Evolutionary conservation across 2,329 filamentous ascomycete species (phyloP).

Genomic region (Fusarium albidum): DNA sequence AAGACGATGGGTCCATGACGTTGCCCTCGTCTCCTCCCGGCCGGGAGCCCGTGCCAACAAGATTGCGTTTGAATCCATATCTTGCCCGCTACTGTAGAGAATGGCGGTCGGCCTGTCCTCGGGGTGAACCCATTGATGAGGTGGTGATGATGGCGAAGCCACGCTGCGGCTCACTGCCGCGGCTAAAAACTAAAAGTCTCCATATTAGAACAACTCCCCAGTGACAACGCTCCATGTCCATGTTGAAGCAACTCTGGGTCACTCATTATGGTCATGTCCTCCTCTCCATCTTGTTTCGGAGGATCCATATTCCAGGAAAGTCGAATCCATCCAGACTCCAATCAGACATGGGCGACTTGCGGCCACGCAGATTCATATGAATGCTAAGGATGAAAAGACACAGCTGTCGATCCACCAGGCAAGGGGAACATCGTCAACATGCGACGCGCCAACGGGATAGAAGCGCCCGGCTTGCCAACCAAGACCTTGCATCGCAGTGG

Average conservation of each 20-base stretch:
- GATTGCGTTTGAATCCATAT: slow-evolving; percentile 1
- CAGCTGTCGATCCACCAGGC: neutral
- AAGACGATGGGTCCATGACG: slow-evolving; percentile 1
- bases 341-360: slow-evolving; percentile 2
- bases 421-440: slow-evolving; percentile 10
- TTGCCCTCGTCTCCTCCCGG: neutral
- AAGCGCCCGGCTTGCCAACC: neutral
- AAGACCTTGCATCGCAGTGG: neutral
- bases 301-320: slow-evolving; percentile 1
- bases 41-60: slow-evolving; percentile 6
- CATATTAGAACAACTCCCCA: too few species aligned
- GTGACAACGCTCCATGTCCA: too few species aligned
- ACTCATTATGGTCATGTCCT: neutral
- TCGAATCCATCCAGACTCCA: slow-evolving; percentile 6
- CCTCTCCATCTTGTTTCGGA: slow-evolving; percentile 21
- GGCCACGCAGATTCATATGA: slow-evolving; percentile 13
- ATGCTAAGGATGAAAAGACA: neutral
- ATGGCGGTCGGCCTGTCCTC: neutral
- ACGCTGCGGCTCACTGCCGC: neutral
- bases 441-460: neutral
- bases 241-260: too few species aligned
- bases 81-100: neutral
- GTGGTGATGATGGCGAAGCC: neutral
- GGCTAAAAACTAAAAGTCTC: too few species aligned
- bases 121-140: neutral